Evolutionary conservation across 495 filamentous ascomycete genomes (phyloP), one percentile per base, ranked within the genome.

Genomic region (Tuber borchii): DNA sequence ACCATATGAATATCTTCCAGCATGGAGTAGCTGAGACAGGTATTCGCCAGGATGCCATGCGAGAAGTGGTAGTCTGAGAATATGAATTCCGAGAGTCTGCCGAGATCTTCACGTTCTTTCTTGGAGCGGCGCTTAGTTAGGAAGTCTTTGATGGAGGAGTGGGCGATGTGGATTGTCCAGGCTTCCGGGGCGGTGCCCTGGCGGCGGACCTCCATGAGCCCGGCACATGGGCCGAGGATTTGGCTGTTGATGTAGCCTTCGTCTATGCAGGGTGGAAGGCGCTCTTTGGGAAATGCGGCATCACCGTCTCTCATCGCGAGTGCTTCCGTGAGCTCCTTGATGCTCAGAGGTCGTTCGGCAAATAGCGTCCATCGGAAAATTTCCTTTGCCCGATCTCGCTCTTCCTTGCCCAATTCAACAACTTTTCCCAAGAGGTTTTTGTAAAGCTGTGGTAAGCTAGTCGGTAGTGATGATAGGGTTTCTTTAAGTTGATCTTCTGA

Each of bases 281-380:
- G 34, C 19, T 74, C 65, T n/a, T 17, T 51, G 31, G 31, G 72
- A 9, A 76, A 80, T 16, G n/a, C 44, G 0, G 74, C 71, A 26
- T 75, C 43, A 46, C n/a, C 31, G 34, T 76, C 76, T 26, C 77
- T 75, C 6, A 77, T n/a, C 31, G 71, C 48, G 26, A 83, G 73
- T 16, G 73, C 72, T 65, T 84, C 81, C 17, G 78, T 65, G n/a
- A 84, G 68, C 69, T 83, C 83, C 37, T 71, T 68, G 12, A 84
- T 81, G 0, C 76, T 81, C 16, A 84, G 81, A 31, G 83, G 83
- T 12, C 79, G 75, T 22, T 82, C 26, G 26, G 83, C 77, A 69
- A 83, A 84, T 16, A 83, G 56, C 20, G 82, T 73, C 83, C 81
- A 83, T 39, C 83, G 73, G 12, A 84, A 61, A 7, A 84, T 81